Base-by-base conservation (phyloP, 441 rosid species). In the Adansonia grandidieri region DNA sequence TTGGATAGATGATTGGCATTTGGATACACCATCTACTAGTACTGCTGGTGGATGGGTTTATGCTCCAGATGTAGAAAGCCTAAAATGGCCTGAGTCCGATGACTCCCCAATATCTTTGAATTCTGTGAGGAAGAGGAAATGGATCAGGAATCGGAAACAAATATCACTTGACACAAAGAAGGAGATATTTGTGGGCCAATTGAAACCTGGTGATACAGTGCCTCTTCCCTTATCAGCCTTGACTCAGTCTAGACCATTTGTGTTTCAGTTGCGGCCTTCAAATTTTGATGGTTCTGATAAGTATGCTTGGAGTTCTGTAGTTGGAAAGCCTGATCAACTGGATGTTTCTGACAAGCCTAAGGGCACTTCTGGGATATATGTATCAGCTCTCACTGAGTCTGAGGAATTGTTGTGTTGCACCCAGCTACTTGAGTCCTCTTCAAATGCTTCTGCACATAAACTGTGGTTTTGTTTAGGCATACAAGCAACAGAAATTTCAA, bases 251-350 rank as follows among this genome's bases (percentile, higher is more conserved):
- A 93, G 89, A 79, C 74, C 85, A 63, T 90, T 86, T 86, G 82
- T 89, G 63, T 81, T 97, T 84, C 86, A 87, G 71, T 76, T 97
- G 81, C 90, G 93, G 81, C 97, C 98, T 79, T 86, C 84, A 75
- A 76, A 78, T 71, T 66, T 76, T 78, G 82, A 73, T 82, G 78
- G 78, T 79, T 79, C 86, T 72, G 87, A 78, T 82, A 93, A 90
- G 69, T 95, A 87, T 86, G 86, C 93, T 81, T 97, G 99, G 99
- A 97, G 98, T 90, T 86, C 88, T 73, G 90, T 91, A 58, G 96
- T 87, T 75, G 86, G 88, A 77, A 85, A 70, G 83, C 79, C 81
- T 78, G 84, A 69, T 76, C 84, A 70, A 77, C 48, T 79, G 28
- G 89, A 80, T 66, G 81, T 58, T 82, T 64, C 77, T 81, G 76